Evolutionary conservation across 2,329 filamentous ascomycete genomes (phyloP).

Genomic region (Aspergillus viridinutans): DNA sequence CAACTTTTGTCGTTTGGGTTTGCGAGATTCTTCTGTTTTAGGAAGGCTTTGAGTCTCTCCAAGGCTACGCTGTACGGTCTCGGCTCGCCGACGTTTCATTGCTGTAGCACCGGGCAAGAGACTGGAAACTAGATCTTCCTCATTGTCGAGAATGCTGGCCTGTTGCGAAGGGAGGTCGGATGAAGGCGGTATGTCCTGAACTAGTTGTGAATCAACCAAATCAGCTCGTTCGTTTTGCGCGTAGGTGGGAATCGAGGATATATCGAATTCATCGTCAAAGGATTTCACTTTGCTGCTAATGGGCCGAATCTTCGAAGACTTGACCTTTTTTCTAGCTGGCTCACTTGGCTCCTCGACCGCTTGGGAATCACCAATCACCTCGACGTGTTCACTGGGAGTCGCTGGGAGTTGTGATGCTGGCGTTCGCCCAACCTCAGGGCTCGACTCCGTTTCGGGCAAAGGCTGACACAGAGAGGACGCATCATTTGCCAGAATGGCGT

Average conservation of each 20-base stretch:
- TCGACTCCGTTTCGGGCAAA: constrained; percentile 49
- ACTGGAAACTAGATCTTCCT: constrained; percentile 61
- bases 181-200: constrained; percentile 19
- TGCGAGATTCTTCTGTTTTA: constrained; percentile 32
- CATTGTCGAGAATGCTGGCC: constrained; percentile 22
- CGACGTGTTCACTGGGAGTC: constrained; percentile 5
- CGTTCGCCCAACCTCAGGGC: constrained; percentile 13
- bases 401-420: constrained; percentile 1
- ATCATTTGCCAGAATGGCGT: constrained; percentile 80
- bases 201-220: constrained; percentile 7
- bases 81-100: constrained; percentile 72
- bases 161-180: constrained; percentile 25
- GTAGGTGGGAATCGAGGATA: constrained; percentile 37
- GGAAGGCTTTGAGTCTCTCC: constrained; percentile 15
- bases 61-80: constrained; percentile 50
- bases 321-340: constrained; percentile 13
- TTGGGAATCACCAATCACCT: constrained; percentile 12
- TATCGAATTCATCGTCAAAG: constrained; percentile 61
- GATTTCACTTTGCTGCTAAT: constrained; percentile 60
- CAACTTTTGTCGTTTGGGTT: constrained; percentile 54
- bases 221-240: constrained; percentile 24
- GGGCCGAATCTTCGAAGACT: constrained; percentile 23
- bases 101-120: constrained; percentile 73
- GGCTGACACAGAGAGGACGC: constrained; percentile 66
- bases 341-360: constrained; percentile 15